Evolutionary conservation across 2,329 filamentous ascomycete genomes (phyloP).

Genomic region (Trichoderma sp.): DNA sequence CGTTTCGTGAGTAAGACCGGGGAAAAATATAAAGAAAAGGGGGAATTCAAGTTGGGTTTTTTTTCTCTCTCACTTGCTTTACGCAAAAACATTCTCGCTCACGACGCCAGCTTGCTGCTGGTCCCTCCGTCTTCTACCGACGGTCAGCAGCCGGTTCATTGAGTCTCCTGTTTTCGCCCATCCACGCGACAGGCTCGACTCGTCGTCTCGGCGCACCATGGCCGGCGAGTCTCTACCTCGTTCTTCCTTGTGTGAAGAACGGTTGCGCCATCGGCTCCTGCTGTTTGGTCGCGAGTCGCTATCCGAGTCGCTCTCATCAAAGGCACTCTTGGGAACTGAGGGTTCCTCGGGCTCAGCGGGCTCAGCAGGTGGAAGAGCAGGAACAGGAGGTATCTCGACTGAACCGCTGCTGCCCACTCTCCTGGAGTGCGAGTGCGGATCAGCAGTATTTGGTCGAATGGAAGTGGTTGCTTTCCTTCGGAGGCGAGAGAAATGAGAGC

Average conservation of each 20-base stretch:
- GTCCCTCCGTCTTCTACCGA: slow-evolving; percentile 34
- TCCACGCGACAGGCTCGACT: not conserved
- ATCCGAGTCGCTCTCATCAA: slow-evolving; percentile 36
- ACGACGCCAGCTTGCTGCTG: slow-evolving; percentile 38
- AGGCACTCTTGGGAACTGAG: slow-evolving; percentile 32
- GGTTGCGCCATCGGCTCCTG: slow-evolving; percentile 22
- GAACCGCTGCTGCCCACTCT: slow-evolving; percentile 2
- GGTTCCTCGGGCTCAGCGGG: not conserved
- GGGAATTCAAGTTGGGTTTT: not conserved
- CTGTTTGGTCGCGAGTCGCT: slow-evolving; percentile 30
- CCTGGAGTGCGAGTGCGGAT: not conserved
- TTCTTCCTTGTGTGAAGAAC: slow-evolving; percentile 29
- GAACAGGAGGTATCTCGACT: not conserved
- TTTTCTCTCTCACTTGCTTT: not conserved
- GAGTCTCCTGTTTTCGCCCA: slow-evolving; percentile 29
- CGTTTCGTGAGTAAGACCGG: not conserved
- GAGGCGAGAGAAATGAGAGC: slow-evolving; percentile 32
- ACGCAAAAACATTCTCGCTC: slow-evolving; percentile 26
- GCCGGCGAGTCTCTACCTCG: slow-evolving; percentile 24
- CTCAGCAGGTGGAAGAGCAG: not conserved
- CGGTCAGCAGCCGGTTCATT: slow-evolving; percentile 30
- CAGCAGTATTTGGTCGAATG: slow-evolving; percentile 21
- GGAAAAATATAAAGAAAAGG: not conserved
- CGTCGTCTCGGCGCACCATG: not conserved
- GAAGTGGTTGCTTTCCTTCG: slow-evolving; percentile 27